Base-by-base conservation (phyloP, 768 basidiomycete species). In the Panaeolus cyanescens region DNA sequence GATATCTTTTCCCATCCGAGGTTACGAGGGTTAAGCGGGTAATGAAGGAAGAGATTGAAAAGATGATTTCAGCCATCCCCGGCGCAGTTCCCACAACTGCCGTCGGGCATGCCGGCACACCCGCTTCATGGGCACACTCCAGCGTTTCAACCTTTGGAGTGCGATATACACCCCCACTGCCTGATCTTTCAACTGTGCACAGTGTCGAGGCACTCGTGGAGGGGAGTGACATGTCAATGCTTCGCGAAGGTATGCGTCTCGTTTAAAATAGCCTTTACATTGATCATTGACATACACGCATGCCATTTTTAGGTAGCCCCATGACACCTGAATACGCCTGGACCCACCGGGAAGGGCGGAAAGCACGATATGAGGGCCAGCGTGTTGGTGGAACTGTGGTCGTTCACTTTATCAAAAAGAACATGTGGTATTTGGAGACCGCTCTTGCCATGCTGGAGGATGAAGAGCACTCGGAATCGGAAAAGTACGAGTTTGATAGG, bases 351-450 rank as follows among this genome's bases (percentile, higher is more conserved):
- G 91, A 94, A 79, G 90, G 91, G 54, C 80, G 87, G 39, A 69
- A 75, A 64, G 83, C 73, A 54, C 85, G 85, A 50, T 92, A 92
- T 68, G 82, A 86, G 64, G 81, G 80, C 45, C 77, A 83, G 61
- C 88, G 91, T 20, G 85, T 94, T 8, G 96, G 96, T 3, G 97
- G 96, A 5, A 99, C 96, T 2, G 84, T 96, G 50, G 92, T 95
- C 20, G 95, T 99, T 56, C 96, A 99, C 77, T 98, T 93, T 72
- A 90, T 99, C 81, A 99, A 98, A 87, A 91, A 93, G 73, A 88
- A 93, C 65, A 91, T 92, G 77, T 99, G 96, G 96, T 98, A 92
- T 76, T 74, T 95, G 66, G 96, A 99, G 77, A 93, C 96, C 5
- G 93, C 94, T 10, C 76, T 95, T 10, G 95, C 94, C 17, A 79